Conservation (phyloP, 2,329 filamentous ascomycete species). For the Geosmithia flava region DNA sequence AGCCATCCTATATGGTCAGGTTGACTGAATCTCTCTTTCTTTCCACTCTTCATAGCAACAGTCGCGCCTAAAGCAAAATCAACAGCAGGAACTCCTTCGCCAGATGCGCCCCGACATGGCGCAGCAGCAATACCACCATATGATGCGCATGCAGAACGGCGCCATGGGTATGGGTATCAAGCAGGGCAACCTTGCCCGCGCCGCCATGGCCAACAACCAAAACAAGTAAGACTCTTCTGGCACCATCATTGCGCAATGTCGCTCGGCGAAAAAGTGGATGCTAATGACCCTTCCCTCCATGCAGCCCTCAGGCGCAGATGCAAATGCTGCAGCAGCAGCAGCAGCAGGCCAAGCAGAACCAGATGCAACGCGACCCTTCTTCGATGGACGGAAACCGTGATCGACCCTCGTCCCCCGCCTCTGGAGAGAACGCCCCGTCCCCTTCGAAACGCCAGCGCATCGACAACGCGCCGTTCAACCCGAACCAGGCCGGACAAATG, state of each 20-base stretch:
- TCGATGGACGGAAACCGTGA: conserved; percentile 76
- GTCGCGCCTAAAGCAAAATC: conserved; percentile 60
- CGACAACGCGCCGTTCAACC: conserved; percentile 58
- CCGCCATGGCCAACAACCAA: conserved; percentile 68
- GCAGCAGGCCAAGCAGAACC: conserved; percentile 58
- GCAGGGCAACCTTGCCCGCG: conserved; percentile 52
- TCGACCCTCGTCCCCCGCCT: conserved; percentile 69
- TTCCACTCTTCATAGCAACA: conserved; percentile 35
- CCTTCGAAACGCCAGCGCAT: conserved; percentile 83
- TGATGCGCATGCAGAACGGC: conserved; percentile 59
- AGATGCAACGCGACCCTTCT: conserved; percentile 81
- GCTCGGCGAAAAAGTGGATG: neutral
- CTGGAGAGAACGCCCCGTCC: conserved; percentile 79
- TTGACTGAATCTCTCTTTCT: conserved; percentile 2
- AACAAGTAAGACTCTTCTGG: conserved; percentile 38
- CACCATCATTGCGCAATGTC: neutral
- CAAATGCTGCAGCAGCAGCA: conserved; percentile 53
- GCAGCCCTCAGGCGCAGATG: conserved; percentile 61
- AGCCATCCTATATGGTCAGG: neutral
- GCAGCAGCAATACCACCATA: conserved; percentile 42
- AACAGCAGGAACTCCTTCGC: conserved; percentile 67
- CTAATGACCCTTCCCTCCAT: conserved; percentile 16
- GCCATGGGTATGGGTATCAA: conserved; percentile 47
- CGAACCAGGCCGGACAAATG: conserved; percentile 50
- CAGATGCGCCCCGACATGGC: conserved; percentile 52